Base-by-base conservation (phyloP, 148 eudicot genomes). In the Beta vulgaris region DNA sequence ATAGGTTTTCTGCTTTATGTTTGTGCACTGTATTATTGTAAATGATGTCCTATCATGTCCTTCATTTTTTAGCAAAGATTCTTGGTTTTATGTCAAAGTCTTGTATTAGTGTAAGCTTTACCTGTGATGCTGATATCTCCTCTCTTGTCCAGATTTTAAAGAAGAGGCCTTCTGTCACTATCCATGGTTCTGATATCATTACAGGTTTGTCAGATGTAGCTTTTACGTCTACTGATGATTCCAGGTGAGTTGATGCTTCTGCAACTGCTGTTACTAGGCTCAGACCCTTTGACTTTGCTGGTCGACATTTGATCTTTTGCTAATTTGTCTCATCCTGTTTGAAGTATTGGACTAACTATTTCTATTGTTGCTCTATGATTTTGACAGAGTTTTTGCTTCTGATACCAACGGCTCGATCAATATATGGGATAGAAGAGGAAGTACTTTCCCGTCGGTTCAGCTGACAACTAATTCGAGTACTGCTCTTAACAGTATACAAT, bases 401-500 rank as follows among this genome's bases (percentile, higher is more conserved):
- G 98, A 95, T 77, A 83, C 86, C 6, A 49, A 51, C 79, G 98
- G 98, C 51, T 74, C 82, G 31, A 81, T 93, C 77, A 87, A 88
- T 72, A 73, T 89, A 42, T 95, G 98, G 98, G 98, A 95, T 75
- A 92, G 97, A 85, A 89, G 96, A 86, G 71, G 39, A 65, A 73
- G 91, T 79, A 60, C 80, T 59, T 82, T 89, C 71, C 97, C 98
- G 32, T 86, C 84, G 72, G 83, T 87, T 74, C 92, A 85, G 86
- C 88, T 95, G 74, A 82, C 85, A 23, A 85, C 90, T 34, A 89
- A 81, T 78, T 89, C 90, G 49, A 79, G 36, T 37, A 82, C 85
- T 78, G 72, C 85, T 48, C 83, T 95, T 13, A 90, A 89, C 72
- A 90, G 98, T 78, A 84, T 95, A 62, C 87, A 85, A 74, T 54